These are phyloP conservation scores for Craspedostauros australis DNA, from an alignment of 108 stramenopile species.

Conservation along the genomic window DNA sequence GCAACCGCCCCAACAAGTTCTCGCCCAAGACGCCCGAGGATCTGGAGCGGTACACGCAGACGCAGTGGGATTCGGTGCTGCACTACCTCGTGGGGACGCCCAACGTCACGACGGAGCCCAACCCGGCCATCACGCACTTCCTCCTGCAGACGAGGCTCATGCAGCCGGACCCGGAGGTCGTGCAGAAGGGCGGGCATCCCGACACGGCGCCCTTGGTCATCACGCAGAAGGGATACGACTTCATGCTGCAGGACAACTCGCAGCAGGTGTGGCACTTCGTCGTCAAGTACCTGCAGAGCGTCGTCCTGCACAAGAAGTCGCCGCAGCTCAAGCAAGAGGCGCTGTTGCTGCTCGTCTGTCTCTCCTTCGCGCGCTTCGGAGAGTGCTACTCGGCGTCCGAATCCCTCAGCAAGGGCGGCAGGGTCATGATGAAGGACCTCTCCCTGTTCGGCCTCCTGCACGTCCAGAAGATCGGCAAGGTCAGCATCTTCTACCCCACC, in stretches of 20 bases:
- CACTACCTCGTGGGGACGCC: conserved; percentile 79
- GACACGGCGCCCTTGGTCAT: conserved; percentile 76
- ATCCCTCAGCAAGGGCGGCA: conserved; percentile 46
- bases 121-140: conserved; percentile 58
- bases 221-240: conserved; percentile 80
- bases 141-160: conserved; percentile 65
- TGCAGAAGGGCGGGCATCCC: conserved; percentile 42
- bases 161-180: conserved; percentile 84
- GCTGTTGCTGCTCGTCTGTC: conserved; percentile 62
- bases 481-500: conserved; percentile 69
- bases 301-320: conserved; percentile 29
- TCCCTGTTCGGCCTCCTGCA: conserved; percentile 69
- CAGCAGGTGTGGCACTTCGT: conserved; percentile 86
- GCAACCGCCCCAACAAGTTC: conserved; percentile 4
- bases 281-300: conserved; percentile 57
- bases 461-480: conserved; percentile 50
- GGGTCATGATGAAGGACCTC: conserved; percentile 66
- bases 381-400: conserved; percentile 59
- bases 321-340: conserved; percentile 43
- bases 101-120: conserved; percentile 50
- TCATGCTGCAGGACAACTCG: conserved; percentile 73
- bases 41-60: conserved; percentile 72
- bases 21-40: conserved; percentile 53
- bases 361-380: conserved; percentile 61
- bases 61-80: conserved; percentile 76